Conservation (phyloP, 306 rosid genomes). For the Amphicarpaea edgeworthii region DNA sequence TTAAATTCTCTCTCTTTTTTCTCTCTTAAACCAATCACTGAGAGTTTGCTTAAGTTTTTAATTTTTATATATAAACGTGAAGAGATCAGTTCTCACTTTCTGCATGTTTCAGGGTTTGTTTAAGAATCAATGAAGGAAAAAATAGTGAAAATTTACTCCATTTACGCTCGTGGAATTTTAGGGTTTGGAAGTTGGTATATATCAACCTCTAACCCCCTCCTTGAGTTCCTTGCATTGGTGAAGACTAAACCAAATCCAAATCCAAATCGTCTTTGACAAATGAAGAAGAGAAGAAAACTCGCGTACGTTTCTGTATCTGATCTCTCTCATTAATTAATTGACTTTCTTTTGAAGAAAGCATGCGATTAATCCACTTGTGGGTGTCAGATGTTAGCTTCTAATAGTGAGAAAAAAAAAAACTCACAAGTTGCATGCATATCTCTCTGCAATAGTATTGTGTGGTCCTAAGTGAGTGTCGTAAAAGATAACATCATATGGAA, state of each 20-base stretch:
- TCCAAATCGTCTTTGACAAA: conserved; percentile 34
- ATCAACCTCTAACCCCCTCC: conserved; percentile 18
- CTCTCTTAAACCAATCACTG: background rate
- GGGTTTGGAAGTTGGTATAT: conserved; percentile 40
- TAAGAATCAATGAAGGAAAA: background rate
- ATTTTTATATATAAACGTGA: background rate
- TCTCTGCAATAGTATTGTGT: conserved; percentile 62
- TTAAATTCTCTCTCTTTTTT: background rate
- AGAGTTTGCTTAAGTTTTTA: background rate
- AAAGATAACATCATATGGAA: conserved; percentile 36
- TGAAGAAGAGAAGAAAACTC: conserved; percentile 53
- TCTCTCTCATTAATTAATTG: conserved; percentile 34
- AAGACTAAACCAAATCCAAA: conserved; percentile 11
- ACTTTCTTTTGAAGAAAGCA: conserved; percentile 47
- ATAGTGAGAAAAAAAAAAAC: background rate
- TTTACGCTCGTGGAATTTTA: conserved; percentile 13
- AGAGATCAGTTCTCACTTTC: conserved; percentile 6
- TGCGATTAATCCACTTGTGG: conserved; percentile 50
- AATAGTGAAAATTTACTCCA: background rate
- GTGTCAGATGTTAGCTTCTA: conserved; percentile 39
- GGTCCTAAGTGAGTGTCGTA: conserved; percentile 68
- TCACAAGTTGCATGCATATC: conserved; percentile 58
- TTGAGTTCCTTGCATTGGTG: background rate
- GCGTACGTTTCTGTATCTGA: conserved; percentile 50
- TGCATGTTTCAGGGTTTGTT: conserved; percentile 18